Evolutionary conservation across 768 basidiomycete species (phyloP).

Genomic region (Rhizopogon sp.): DNA sequence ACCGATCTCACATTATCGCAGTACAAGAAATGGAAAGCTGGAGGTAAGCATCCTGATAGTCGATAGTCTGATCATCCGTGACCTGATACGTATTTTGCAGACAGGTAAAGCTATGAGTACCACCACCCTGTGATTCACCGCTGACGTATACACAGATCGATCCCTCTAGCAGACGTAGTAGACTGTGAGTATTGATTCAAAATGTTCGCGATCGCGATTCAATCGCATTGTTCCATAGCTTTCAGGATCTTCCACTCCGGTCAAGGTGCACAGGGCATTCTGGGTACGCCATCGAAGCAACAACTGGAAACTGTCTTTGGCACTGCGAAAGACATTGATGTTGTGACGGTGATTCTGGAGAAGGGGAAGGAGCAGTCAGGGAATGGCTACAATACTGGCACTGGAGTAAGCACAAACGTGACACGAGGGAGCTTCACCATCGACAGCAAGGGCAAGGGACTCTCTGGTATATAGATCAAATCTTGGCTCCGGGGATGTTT

Average conservation of each 20-base stretch:
- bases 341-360: conserved; percentile 52
- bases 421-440: conserved; percentile 30
- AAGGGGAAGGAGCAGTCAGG: conserved; percentile 56
- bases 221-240: conserved; percentile 34
- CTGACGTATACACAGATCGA: conserved; percentile 39
- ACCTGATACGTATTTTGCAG: conserved; percentile 30
- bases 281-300: conserved; percentile 74
- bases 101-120: conserved; percentile 49
- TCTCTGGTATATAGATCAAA: conserved; percentile 28
- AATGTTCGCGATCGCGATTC: background rate
- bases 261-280: conserved; percentile 76
- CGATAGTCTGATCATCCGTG: conserved; percentile 5
- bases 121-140: background rate
- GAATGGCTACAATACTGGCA: conserved; percentile 36
- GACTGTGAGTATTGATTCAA: conserved; percentile 51
- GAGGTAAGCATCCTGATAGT: conserved; percentile 46
- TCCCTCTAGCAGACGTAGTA: conserved; percentile 72
- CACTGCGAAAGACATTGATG: conserved; percentile 59
- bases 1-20: conserved; percentile 21
- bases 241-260: conserved; percentile 66
- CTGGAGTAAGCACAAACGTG: conserved; percentile 7
- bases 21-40: conserved; percentile 77
- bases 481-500: background rate
- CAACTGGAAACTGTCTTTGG: conserved; percentile 74
- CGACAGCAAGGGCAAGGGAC: conserved; percentile 37